Conservation (phyloP, 352 stramenopile species). For the Phytophthora foliorum region DNA sequence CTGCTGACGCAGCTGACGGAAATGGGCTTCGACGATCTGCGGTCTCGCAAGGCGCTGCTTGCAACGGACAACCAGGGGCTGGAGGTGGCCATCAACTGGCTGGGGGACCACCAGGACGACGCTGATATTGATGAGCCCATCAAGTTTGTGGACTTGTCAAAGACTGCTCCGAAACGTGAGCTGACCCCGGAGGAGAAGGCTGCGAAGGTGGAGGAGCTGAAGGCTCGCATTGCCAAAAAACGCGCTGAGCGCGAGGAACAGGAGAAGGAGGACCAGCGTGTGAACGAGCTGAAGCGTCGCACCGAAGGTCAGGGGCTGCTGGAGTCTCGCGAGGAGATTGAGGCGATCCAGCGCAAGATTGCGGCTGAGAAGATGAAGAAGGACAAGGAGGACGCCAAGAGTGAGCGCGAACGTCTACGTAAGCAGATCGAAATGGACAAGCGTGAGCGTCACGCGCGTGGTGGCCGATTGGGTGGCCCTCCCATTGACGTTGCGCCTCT, state of each 20-base stretch:
- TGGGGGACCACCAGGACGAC: slow-evolving; percentile 91
- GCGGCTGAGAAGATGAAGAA: slow-evolving; percentile 88
- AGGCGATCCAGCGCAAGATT: slow-evolving; percentile 82
- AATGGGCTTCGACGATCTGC: slow-evolving; percentile 90
- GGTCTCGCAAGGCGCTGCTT: slow-evolving; percentile 84
- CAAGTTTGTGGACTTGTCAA: slow-evolving; percentile 80
- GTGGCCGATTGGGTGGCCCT: slow-evolving; percentile 81
- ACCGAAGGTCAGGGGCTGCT: slow-evolving; percentile 81
- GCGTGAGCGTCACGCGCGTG: slow-evolving; percentile 84
- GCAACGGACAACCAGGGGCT: slow-evolving; percentile 79
- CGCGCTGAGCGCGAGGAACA: slow-evolving; percentile 81
- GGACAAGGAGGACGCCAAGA: slow-evolving; percentile 90
- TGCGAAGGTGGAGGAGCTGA: slow-evolving; percentile 87
- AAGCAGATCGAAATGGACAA: slow-evolving; percentile 94
- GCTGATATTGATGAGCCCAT: slow-evolving; percentile 92
- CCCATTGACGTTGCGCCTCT: slow-evolving; percentile 64
- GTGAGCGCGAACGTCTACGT: slow-evolving; percentile 90
- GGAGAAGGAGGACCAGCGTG: slow-evolving; percentile 79
- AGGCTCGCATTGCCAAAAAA: slow-evolving; percentile 80
- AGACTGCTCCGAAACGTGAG: slow-evolving; percentile 44
- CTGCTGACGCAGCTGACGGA: slow-evolving; percentile 78
- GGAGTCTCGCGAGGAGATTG: slow-evolving; percentile 84
- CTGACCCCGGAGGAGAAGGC: slow-evolving; percentile 92
- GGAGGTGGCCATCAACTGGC: slow-evolving; percentile 88
- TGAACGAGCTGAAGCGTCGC: slow-evolving; percentile 80